These are phyloP conservation scores for Sanguinoderma infundibulare DNA, from an alignment of 1,284 basidiomycete genomes.

Conservation along the genomic window DNA sequence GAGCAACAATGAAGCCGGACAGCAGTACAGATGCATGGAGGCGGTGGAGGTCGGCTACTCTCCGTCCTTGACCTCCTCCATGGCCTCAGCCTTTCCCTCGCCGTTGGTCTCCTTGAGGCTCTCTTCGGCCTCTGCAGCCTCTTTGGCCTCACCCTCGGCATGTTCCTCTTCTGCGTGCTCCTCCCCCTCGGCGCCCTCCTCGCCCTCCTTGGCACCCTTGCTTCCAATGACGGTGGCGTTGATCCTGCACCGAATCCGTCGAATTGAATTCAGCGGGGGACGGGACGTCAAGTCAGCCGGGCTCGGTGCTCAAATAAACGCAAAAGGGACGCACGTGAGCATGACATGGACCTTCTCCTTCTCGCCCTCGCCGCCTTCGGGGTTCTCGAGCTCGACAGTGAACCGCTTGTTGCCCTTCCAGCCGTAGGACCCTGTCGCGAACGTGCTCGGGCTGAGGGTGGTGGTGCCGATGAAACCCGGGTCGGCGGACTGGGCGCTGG, in stretches of 20 bases:
- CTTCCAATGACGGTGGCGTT: slow-evolving; percentile 80
- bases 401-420: slow-evolving; percentile 80
- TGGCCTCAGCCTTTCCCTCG: slow-evolving; percentile 4
- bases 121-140: slow-evolving; percentile 5
- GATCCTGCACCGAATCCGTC: slow-evolving; percentile 48
- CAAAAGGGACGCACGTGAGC: slow-evolving; percentile 60
- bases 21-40: neutral
- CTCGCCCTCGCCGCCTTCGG: slow-evolving; percentile 47
- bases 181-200: slow-evolving; percentile 35
- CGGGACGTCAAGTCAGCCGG: slow-evolving; percentile 4
- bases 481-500: slow-evolving; percentile 48
- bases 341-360: slow-evolving; percentile 76
- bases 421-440: slow-evolving; percentile 77
- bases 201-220: slow-evolving; percentile 56
- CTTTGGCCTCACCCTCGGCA: slow-evolving; percentile 12
- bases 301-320: neutral
- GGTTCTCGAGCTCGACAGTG: slow-evolving; percentile 61
- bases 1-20: neutral
- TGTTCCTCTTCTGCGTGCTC: slow-evolving; percentile 14
- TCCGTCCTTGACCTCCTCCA: slow-evolving; percentile 21
- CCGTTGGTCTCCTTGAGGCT: slow-evolving; percentile 5
- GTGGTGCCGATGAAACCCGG: slow-evolving; percentile 64
- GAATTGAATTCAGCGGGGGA: neutral
- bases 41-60: neutral
- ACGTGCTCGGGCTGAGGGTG: slow-evolving; percentile 59